Base-by-base conservation (phyloP, 257 asterid genomes). In the Ocimum tenuiflorum region DNA sequence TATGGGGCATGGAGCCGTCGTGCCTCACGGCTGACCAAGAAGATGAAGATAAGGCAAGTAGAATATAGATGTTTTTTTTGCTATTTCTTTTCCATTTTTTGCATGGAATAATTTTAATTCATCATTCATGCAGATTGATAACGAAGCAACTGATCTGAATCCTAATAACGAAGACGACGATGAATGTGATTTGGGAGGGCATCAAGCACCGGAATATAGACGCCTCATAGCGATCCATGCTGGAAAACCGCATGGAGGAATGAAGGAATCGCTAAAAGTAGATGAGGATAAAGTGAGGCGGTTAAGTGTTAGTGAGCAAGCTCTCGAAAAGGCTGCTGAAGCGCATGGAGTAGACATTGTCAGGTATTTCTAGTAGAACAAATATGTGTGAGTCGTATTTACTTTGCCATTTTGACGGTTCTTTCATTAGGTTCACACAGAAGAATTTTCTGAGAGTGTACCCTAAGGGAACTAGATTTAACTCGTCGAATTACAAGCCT, bases 1-100 rank as follows among this genome's bases (percentile, higher is more conserved):
- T n/a, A 7, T 89, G 96, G 96, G 96, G 95, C 7, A n/a, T 45
- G 58, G 97, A 89, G 65, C 95, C 95, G 60, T 80, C 94, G 39
- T 59, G 59, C 75, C 80, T 78, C 64, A 83, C 73, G 62, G 83
- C 82, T 63, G 81, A 77, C 55, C 77, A 73, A 71, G 80, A 76
- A 42, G 88, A 81, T 0, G 71, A 75, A 60, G 82, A 76, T 36
- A 82, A 82, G 84, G 96, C 84, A 14, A 23, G 38, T 27, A 19
- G 58, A 27, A 66, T 58, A 7, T 43, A 19, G 65, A 24, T 51
- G 31, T 4, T 54, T n/a, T 18, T 27, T 14, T 50, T 33, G 53
- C n/a, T n/a, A n/a, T n/a, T 42, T 31, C 20, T 74, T 59, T 17
- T 31, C 46, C 15, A 15, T 55, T 20, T 49, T 42, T 60, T 35